Evolutionary conservation across 805 yeast species (phyloP), one percentile per base, ranked within the genome.

Genomic region (Candida hungchunana): DNA sequence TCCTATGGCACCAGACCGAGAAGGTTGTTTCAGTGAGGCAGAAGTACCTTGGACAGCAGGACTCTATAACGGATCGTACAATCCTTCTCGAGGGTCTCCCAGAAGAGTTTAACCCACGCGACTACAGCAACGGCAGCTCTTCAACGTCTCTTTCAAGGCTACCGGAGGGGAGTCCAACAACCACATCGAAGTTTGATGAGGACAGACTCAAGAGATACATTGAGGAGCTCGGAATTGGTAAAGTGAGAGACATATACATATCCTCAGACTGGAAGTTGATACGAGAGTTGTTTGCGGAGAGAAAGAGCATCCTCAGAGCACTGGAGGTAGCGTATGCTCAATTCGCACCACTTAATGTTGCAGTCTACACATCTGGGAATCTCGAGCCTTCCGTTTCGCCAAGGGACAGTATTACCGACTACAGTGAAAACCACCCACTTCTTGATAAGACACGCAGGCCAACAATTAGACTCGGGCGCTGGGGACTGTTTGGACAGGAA

Each of bases 11-110:
- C 12, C 90, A 84, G 51, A 83, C 97, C 0, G 69, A 69, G 44
- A 69, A 73, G 32, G 86, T 93, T 25, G 86, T 90, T 20, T 63
- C 68, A 30, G 80, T 83, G 48, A 73, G 98, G 41, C 98, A 90
- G 59, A 63, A 62, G 36, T 83, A 84, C 51, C 65, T 93, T 43
- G 97, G 97, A 0, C 75, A 73, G 43, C 97, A 89, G 55, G 81
- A 82, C 54, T 82, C 95, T 4, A 71, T 90, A 36, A 87, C 97
- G 0, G 97, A 90, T 65, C 71, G 96, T 53, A 93, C 97, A 1
- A 80, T 93, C 30, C 66, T 89, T 36, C 58, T 90, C 7, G 79
- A 89, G 31, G 97, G 97, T 0, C 82, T 90, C 6, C 97, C 97
- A 1, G 79, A 81, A 0, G 77, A 79, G 29, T 63, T 89, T 32